Evolutionary conservation across 2,329 filamentous ascomycete species (phyloP), one percentile per base, ranked within the genome.

Genomic region (Fusarium bactridioides): DNA sequence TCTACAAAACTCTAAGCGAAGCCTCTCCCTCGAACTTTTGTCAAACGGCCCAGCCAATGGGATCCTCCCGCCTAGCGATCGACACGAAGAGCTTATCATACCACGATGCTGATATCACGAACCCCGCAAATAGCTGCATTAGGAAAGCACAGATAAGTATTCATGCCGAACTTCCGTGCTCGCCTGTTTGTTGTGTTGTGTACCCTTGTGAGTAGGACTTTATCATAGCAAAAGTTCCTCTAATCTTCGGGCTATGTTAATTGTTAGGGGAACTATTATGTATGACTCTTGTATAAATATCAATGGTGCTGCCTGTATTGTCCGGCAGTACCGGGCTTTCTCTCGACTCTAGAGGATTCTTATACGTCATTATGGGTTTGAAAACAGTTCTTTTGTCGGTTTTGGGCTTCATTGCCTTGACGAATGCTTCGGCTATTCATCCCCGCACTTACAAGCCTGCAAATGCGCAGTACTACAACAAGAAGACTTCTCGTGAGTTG

Each of bases 151-250:
- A 25, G 64, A 53, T 53, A 68, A 44, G 38, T 43, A 19, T 35
- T 31, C 18, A 61, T 70, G 68, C 68, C 68, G 68, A 70, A 70
- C 62, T 66, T 71, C 68, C 68, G 68, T 33, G 12, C 67, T 48
- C 16, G 18, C 31, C 3, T 37, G 18, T 65, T 63, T 18, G 25
- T 15, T n/a, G 4, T 31, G 38, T n/a, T 37, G 48, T 61, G 31
- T 41, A 44, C 41, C 31, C 40, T 47, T 6, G 19, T 12, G 51
- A 16, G 15, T 31, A 62, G 53, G 64, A 67, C 47, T 40, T 44
- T 29, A 47, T 44, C 19, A 1, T 44, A 13, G 18, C 64, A 67
- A 67, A 67, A 67, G 64, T 67, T 43, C 64, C 64, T 37, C 16
- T 47, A 48, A 58, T 33, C 6, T 13, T 18, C 25, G 23, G 23